Conservation (phyloP, 148 eudicot genomes). For the Rhododendron molle region DNA sequence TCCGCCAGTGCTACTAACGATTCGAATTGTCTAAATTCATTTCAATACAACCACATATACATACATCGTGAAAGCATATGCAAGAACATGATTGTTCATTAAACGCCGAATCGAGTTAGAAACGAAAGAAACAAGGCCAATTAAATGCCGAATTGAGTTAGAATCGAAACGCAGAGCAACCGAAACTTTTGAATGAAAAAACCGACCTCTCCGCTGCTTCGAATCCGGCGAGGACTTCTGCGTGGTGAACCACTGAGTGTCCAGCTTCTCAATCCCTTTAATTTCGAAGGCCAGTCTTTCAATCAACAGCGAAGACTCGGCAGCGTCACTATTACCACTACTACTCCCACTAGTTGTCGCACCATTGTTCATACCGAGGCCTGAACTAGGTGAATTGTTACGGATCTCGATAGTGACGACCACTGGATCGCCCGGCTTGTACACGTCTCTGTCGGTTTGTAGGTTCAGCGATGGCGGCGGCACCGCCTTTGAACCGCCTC, state of each 20-base stretch:
- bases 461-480: conserved; percentile 45
- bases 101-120: not conserved
- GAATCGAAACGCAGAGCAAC: not conserved
- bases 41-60: not conserved
- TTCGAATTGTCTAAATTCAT: not conserved
- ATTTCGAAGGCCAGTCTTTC: conserved; percentile 68
- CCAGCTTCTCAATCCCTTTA: conserved; percentile 79
- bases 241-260: conserved; percentile 76
- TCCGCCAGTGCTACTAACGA: not conserved
- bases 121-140: not conserved
- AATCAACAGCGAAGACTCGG: conserved; percentile 42
- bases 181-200: not conserved
- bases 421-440: conserved; percentile 81
- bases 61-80: not conserved
- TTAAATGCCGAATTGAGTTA: not conserved
- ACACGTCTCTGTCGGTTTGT: conserved; percentile 56
- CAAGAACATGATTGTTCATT: not conserved
- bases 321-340: not conserved
- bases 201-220: conserved; percentile 57
- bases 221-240: conserved; percentile 48
- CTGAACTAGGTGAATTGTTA: conserved; percentile 23
- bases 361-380: not conserved
- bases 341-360: not conserved
- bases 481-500: conserved; percentile 8
- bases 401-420: conserved; percentile 50